Percentiles rank a stretch among this genome's conserved stretches.
phyloP scores from a whole-genome alignment of 805 yeast species.

The Brettanomyces bruxellensis region DNA sequence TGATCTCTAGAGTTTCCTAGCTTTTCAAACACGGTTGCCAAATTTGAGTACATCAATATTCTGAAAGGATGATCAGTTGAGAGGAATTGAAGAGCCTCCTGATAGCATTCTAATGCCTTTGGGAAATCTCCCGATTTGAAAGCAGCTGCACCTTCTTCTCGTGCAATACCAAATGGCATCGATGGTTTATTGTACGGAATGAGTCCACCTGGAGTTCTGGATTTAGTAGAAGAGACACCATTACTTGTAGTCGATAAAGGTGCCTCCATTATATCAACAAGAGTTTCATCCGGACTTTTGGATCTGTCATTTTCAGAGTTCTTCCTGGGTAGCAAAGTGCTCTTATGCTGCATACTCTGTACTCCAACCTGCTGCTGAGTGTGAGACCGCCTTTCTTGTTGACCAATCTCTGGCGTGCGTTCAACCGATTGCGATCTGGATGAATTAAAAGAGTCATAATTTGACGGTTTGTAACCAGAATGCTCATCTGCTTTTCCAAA shows the following conservation, averaged over 20 bases:
- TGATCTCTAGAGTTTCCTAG: constrained; percentile 61
- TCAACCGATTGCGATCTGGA: too few species aligned
- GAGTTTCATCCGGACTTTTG: neutral
- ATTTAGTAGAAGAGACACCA: neutral
- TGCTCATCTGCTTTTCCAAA: neutral
- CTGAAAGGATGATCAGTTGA: constrained; percentile 59
- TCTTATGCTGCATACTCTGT: neutral
- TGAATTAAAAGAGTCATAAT: too few species aligned
- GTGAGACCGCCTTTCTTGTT: neutral
- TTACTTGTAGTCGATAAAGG: constrained; percentile 4
- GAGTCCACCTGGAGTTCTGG: neutral
- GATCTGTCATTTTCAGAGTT: neutral
- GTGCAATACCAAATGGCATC: neutral
- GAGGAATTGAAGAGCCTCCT: constrained; percentile 36
- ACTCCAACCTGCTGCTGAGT: neutral
- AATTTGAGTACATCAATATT: constrained; percentile 65
- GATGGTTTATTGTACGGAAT: neutral
- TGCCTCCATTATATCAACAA: constrained; percentile 13
- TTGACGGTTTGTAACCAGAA: constrained; percentile 4
- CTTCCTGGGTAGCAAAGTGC: neutral
- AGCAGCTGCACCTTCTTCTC: constrained; percentile 23
- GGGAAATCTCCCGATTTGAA: constrained; percentile 81
- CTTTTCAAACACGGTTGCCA: constrained; percentile 58
- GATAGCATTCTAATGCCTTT: constrained; percentile 52
- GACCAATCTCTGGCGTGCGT: too few species aligned